These are phyloP conservation scores for Verticillium longisporum DNA, from an alignment of 2,329 filamentous ascomycete genomes.

Conservation along the genomic window DNA sequence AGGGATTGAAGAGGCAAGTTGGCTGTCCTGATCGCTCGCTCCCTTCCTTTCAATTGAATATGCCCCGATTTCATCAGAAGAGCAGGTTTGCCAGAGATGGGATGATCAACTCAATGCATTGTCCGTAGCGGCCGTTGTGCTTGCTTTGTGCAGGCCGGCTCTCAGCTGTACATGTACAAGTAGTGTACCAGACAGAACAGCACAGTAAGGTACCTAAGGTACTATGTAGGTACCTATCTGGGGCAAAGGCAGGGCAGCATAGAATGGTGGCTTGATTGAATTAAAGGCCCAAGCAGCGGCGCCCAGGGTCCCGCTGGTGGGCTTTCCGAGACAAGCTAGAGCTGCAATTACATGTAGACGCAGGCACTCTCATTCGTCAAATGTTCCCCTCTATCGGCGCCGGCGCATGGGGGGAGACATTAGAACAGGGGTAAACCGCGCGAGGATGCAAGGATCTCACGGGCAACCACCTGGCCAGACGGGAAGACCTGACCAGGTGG, in stretches of 20 bases:
- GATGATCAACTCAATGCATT: neutral
- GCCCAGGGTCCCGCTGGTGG: neutral
- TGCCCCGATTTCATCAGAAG: neutral
- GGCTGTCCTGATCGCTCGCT: neutral
- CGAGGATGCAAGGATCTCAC: neutral
- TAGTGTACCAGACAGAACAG: too few species aligned
- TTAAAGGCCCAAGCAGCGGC: constrained; percentile 7
- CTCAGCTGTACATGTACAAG: neutral
- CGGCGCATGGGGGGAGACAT: constrained; percentile 2
- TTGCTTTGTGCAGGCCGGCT: neutral
- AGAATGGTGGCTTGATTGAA: constrained; percentile 1
- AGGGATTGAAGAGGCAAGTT: neutral
- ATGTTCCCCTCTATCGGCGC: constrained; percentile 4
- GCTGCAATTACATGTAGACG: neutral
- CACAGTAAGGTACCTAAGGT: too few species aligned
- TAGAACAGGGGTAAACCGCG: neutral
- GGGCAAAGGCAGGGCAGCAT: neutral
- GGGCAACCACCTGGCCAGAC: neutral
- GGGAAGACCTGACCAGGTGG: neutral
- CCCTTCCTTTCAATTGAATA: neutral
- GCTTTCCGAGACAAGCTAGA: constrained; percentile 9
- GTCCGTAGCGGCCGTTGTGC: neutral
- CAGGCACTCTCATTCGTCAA: constrained; percentile 5
- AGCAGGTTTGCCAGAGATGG: neutral
- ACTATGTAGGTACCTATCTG: too few species aligned